Conservation (phyloP, 1,284 basidiomycete species). For the Chondrostereum purpureum region DNA sequence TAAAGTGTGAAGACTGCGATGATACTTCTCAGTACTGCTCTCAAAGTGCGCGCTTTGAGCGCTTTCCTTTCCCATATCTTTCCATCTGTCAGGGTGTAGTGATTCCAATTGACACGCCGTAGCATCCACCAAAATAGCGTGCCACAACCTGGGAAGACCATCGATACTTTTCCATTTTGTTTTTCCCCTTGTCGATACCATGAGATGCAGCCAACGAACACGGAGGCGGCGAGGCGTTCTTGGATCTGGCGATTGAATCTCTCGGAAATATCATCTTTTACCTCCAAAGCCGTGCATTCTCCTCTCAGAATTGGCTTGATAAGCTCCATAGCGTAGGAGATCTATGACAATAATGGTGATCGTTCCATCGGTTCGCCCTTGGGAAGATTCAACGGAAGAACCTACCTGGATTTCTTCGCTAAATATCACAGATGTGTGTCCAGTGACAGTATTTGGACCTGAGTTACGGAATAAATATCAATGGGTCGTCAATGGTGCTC, state of each 20-base stretch:
- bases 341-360: slow-evolving; percentile 8
- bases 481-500: background rate
- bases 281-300: slow-evolving; percentile 24
- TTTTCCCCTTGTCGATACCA: slow-evolving; percentile 34
- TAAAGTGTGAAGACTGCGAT: too few species aligned
- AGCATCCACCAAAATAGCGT: slow-evolving; percentile 27
- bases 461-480: background rate
- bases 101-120: slow-evolving; percentile 22
- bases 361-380: too few species aligned
- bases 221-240: slow-evolving; percentile 26
- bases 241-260: slow-evolving; percentile 36
- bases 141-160: slow-evolving; percentile 32
- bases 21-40: too few species aligned
- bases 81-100: too few species aligned
- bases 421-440: slow-evolving; percentile 40
- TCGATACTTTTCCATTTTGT: slow-evolving; percentile 25
- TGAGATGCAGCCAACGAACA: slow-evolving; percentile 32
- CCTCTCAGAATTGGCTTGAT: slow-evolving; percentile 31
- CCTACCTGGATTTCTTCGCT: slow-evolving; percentile 36
- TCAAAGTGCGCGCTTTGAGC: too few species aligned
- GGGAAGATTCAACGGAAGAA: background rate
- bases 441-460: slow-evolving; percentile 43
- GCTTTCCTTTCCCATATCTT: too few species aligned
- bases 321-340: slow-evolving; percentile 23
- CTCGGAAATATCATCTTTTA: slow-evolving; percentile 28